Conservation (phyloP, 345 rosid genomes). For the Triadica sebifera region DNA sequence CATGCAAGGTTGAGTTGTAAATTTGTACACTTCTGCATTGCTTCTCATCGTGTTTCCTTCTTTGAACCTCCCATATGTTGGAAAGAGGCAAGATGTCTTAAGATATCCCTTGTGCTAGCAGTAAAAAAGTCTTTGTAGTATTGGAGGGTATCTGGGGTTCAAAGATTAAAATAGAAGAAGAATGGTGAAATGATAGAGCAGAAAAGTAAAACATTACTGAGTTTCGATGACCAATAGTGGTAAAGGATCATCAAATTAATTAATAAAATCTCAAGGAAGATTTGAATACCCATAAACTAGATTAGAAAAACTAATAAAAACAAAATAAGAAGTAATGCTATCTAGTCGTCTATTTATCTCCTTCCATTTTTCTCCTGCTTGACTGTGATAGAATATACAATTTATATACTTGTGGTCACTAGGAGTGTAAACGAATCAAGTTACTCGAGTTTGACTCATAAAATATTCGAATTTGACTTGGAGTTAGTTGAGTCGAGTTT, state of each 20-base stretch:
- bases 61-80: not conserved
- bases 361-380: constrained; percentile 37
- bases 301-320: constrained; percentile 9
- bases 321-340: constrained; percentile 15
- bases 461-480: no score
- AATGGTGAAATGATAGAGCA: not conserved
- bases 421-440: no score
- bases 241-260: not conserved
- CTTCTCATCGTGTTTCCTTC: not conserved
- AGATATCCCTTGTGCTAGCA: no score
- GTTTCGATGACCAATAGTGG: not conserved
- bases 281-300: constrained; percentile 1
- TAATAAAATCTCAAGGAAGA: not conserved
- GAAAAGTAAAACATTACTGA: not conserved
- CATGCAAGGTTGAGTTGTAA: not conserved
- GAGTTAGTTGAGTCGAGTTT: no score
- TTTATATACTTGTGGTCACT: constrained; percentile 22
- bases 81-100: not conserved
- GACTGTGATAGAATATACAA: constrained; percentile 28
- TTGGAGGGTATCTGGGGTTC: not conserved
- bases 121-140: no score
- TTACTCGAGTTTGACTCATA: no score
- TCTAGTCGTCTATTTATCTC: constrained; percentile 14
- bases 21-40: not conserved
- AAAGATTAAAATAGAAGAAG: not conserved